Conservation (phyloP, 805 yeast genomes). For the Candida quercuum region DNA sequence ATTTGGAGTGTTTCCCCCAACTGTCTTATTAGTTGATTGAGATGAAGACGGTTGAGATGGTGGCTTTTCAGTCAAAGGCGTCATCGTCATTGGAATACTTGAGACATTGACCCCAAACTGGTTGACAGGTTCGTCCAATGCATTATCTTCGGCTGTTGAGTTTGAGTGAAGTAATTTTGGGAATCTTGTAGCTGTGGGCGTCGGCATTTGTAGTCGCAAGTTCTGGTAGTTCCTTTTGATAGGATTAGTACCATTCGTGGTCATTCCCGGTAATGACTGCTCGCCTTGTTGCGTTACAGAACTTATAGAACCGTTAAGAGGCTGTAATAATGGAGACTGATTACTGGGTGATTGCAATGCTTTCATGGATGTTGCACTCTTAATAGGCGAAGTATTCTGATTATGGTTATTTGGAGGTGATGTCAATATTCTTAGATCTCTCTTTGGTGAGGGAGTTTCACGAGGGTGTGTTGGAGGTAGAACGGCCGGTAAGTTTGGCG, state of each 20-base stretch:
- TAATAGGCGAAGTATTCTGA: conserved; percentile 28
- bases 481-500: not conserved
- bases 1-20: conserved; percentile 1
- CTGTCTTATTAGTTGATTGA: not conserved
- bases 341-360: conserved; percentile 22
- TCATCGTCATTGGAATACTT: conserved; percentile 61
- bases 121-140: conserved; percentile 42
- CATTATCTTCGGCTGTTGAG: conserved; percentile 23
- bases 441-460: conserved; percentile 45
- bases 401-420: conserved; percentile 26
- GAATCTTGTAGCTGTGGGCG: conserved; percentile 42
- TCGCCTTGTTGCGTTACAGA: not conserved
- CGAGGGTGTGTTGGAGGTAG: conserved; percentile 22
- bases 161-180: conserved; percentile 28
- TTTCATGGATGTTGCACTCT: conserved; percentile 32
- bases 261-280: not conserved
- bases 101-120: conserved; percentile 62
- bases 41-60: conserved; percentile 4
- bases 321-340: conserved; percentile 27
- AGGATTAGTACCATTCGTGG: conserved; percentile 4
- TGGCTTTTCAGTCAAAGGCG: conserved; percentile 67
- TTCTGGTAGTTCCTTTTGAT: conserved; percentile 44
- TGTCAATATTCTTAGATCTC: conserved; percentile 16
- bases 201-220: conserved; percentile 69
- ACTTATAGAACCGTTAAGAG: conserved; percentile 27